Evolutionary conservation across 768 basidiomycete species (phyloP).

Genomic region (Lactarius hengduanensis): DNA sequence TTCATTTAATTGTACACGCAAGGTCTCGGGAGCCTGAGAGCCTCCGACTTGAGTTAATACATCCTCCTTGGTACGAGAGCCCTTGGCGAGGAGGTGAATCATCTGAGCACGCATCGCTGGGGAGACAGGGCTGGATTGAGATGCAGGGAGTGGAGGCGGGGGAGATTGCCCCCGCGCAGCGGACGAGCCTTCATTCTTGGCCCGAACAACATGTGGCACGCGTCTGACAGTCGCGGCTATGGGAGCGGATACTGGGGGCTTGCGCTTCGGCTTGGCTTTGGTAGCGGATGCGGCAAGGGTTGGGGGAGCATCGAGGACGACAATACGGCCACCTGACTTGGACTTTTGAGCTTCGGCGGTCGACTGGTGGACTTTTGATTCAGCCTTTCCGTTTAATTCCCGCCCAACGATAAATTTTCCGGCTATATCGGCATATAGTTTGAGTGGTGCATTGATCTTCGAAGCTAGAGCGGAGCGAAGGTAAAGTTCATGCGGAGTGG

Average conservation of each 20-base stretch:
- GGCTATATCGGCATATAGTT: conserved; percentile 70
- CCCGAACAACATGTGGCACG: conserved; percentile 22
- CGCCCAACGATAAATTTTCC: conserved; percentile 69
- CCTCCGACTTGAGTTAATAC: conserved; percentile 47
- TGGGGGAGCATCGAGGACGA: conserved; percentile 42
- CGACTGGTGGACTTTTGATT: conserved; percentile 42
- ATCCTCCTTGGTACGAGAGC: conserved; percentile 44
- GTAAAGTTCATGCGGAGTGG: conserved; percentile 67
- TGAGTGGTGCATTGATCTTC: conserved; percentile 63
- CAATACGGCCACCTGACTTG: conserved; percentile 48
- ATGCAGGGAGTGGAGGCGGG: conserved; percentile 29
- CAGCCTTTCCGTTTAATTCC: conserved; percentile 49
- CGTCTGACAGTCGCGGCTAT: conserved; percentile 21
- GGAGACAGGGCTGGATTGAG: conserved; percentile 16
- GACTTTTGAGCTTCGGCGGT: conserved; percentile 42
- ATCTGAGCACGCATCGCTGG: conserved; percentile 41
- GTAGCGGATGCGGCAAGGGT: conserved; percentile 29
- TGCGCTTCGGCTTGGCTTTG: conserved; percentile 39
- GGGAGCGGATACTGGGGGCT: conserved; percentile 8
- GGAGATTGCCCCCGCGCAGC: conserved; percentile 35
- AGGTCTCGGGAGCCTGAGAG: conserved; percentile 35
- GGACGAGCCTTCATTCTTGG: conserved; percentile 32
- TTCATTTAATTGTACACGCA: conserved; percentile 45
- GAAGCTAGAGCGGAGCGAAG: conserved; percentile 57
- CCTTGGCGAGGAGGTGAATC: conserved; percentile 54